Base-by-base conservation (phyloP, 2,329 filamentous ascomycete genomes). In the Cadophora malorum region DNA sequence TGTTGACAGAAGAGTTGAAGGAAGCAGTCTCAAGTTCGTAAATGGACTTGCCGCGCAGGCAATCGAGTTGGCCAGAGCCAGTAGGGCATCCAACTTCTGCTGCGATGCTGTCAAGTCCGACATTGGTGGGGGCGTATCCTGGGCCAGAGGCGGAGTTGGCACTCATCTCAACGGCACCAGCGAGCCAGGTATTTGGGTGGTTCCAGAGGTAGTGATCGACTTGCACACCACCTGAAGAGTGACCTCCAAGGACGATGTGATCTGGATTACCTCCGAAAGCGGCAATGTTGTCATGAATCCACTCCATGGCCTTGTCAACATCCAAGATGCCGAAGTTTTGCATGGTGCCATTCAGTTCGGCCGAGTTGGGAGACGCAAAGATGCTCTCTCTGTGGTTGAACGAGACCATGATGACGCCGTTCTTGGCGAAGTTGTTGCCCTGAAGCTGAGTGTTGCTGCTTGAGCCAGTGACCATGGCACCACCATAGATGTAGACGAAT, bases 241-340 rank as follows among this genome's bases (percentile, higher is more conserved):
- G 84, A 0, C 91, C 86, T 90, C 90, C 76, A 21, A 77, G 66
- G 1, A 75, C 76, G 38, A 77, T 77, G 25, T 52, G 59, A 16
- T 28, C 16, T 2, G 79, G 79, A 69, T 90, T 83, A 0, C 87
- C 88, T 0, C 91, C 91, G 81, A 3, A 91, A 83, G 7, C 91
- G 90, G 4, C 91, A 77, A 75, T 94, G 75, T 89, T 89, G 41
- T 82, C 79, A 68, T 81, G 80, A 45, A 90, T 82, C 88, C 88
- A 90, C 65, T 81, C 78, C 38, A 90, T 79, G 10, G 86, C 82
- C 25, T 83, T 75, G 68, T 85, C 81, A 76, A 90, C 87, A 74
- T 91, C 88, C 68, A 83, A 80, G 62, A 90, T 78, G 1, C 90
- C 89, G 35, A 71, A 68, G 62, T 72, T 72, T 41, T 68, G 68